phyloP scores from a whole-genome alignment of 139 green algal species.

The Pleodorina starrii region DNA sequence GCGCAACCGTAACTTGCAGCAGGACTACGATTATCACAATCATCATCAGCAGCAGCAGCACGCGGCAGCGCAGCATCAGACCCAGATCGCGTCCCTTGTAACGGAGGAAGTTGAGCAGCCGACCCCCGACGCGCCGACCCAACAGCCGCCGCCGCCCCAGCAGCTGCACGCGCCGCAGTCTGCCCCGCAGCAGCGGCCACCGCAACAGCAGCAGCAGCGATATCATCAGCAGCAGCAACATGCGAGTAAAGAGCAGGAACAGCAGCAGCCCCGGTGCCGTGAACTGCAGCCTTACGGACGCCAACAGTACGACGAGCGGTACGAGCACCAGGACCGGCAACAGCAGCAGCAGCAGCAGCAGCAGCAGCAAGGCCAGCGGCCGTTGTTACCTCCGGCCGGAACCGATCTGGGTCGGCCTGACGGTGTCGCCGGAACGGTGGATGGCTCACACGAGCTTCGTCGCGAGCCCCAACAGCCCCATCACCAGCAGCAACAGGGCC shows the following conservation, averaged over 20 bases:
- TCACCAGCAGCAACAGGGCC: background rate
- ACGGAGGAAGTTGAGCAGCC: constrained; percentile 14
- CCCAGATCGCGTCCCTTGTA: too few relatives aligned
- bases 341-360: background rate
- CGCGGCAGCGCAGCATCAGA: too few relatives aligned
- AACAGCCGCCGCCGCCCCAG: background rate
- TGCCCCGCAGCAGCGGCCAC: background rate
- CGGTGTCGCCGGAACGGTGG: too few relatives aligned
- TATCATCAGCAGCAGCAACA: background rate
- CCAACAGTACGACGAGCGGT: background rate
- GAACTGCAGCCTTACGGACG: background rate
- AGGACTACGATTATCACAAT: too few relatives aligned
- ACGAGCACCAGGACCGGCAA: background rate
- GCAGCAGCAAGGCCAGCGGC: too few relatives aligned
- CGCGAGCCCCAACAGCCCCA: background rate
- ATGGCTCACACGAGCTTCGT: too few relatives aligned
- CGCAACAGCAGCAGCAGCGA: background rate
- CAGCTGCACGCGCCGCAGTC: background rate
- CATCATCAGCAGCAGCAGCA: too few relatives aligned
- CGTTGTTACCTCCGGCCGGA: too few relatives aligned
- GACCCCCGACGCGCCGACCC: background rate
- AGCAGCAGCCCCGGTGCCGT: background rate
- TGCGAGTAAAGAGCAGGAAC: background rate
- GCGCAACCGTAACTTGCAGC: too few relatives aligned
- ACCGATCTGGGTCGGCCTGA: too few relatives aligned